phyloP scores from a whole-genome alignment of 2,329 filamentous ascomycete species.

The Aspergillus brunneoviolaceus region DNA sequence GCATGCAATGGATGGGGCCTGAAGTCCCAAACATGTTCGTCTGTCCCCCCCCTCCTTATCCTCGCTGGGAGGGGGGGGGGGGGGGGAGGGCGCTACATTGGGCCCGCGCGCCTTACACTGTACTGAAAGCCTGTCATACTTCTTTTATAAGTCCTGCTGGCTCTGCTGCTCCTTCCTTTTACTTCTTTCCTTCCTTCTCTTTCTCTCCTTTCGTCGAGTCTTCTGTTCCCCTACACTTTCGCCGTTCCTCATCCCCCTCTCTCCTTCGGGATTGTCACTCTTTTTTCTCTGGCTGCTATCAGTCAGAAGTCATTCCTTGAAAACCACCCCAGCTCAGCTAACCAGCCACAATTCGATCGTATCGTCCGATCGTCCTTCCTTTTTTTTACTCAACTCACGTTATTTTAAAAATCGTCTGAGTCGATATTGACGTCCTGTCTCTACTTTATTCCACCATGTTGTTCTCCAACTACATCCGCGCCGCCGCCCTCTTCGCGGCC shows the following conservation, averaged over 20 bases:
- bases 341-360: no score
- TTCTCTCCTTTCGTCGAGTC: not conserved
- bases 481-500: constrained; percentile 11
- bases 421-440: not conserved
- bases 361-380: not conserved
- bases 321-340: not conserved
- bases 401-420: not conserved
- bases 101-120: not conserved
- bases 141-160: not conserved
- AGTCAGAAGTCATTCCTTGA: not conserved
- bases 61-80: no score
- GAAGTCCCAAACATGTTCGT: not conserved
- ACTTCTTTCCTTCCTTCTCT: not conserved
- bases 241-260: not conserved
- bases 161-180: not conserved
- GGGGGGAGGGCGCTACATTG: not conserved
- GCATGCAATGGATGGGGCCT: no score
- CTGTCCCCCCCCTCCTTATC: not conserved
- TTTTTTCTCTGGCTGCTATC: not conserved
- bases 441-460: constrained; percentile 2
- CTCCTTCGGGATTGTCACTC: not conserved
- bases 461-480: constrained; percentile 14
- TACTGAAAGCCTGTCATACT: not conserved
- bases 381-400: not conserved
- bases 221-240: not conserved